Percentiles rank a stretch among this genome's conserved stretches.
These are phyloP conservation scores for Yarrowia hollandica DNA, from an alignment of 805 yeast genomes.

Conservation along the genomic window DNA sequence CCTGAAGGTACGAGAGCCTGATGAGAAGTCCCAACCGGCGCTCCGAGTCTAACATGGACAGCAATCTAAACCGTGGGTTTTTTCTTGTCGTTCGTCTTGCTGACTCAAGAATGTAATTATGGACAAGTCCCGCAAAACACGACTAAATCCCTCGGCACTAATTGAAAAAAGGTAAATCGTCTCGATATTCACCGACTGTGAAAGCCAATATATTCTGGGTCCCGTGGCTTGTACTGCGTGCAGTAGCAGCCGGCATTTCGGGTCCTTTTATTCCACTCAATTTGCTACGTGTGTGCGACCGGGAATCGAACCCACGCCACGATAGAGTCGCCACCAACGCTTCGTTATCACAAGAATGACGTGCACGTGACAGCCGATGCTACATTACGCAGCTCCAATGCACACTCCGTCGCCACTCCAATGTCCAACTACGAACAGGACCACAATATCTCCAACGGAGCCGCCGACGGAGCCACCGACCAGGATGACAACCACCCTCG, in stretches of 20 bases:
- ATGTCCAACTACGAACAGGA: constrained; percentile 28
- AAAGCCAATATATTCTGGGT: too few species aligned
- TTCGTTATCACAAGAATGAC: background rate
- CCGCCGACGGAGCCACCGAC: background rate
- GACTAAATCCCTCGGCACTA: constrained; percentile 8
- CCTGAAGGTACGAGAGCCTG: constrained; percentile 3
- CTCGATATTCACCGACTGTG: too few species aligned
- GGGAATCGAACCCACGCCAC: constrained; percentile 4
- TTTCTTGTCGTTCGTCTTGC: too few species aligned
- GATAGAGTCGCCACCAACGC: too few species aligned
- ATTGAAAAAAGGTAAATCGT: background rate
- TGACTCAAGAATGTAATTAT: background rate
- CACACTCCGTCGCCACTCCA: constrained; percentile 9
- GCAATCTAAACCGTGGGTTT: background rate
- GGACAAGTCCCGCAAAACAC: background rate
- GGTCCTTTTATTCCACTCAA: too few species aligned
- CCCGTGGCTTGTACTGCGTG: too few species aligned
- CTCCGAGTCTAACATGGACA: background rate
- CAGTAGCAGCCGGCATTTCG: too few species aligned
- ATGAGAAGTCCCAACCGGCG: background rate
- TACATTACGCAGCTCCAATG: constrained; percentile 7
- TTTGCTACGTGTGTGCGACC: too few species aligned
- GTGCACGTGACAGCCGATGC: constrained; percentile 10
- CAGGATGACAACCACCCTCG: constrained; percentile 3
- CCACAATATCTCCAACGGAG: constrained; percentile 16